phyloP scores from a whole-genome alignment of 2,329 filamentous ascomycete genomes.

The Geosmithia morbida region DNA sequence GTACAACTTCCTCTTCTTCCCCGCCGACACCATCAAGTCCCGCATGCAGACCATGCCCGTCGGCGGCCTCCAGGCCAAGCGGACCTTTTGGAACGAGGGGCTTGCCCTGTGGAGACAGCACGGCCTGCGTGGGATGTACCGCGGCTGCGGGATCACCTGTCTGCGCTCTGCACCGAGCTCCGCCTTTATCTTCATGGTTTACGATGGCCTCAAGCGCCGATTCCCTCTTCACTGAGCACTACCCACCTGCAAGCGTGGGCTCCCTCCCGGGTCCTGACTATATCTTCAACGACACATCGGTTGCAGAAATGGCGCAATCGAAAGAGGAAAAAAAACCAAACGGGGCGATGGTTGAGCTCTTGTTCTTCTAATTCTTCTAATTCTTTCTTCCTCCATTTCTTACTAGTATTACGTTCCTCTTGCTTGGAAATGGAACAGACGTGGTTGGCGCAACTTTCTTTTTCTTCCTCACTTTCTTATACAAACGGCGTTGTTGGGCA shows the following conservation, averaged over 20 bases:
- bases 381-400: neutral
- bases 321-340: no score
- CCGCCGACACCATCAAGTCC: conserved; percentile 93
- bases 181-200: conserved; percentile 96
- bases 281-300: no score
- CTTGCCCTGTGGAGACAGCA: conserved; percentile 66
- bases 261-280: neutral
- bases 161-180: conserved; percentile 80
- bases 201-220: conserved; percentile 66
- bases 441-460: neutral
- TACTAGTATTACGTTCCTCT: neutral
- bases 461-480: conserved; percentile 2
- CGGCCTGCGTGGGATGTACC: conserved; percentile 74
- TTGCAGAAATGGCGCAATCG: no score
- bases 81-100: conserved; percentile 60
- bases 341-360: neutral
- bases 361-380: neutral
- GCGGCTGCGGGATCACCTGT: conserved; percentile 90
- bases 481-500: neutral
- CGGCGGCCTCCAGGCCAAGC: conserved; percentile 35
- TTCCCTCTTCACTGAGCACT: conserved; percentile 33
- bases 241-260: neutral
- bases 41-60: conserved; percentile 85
- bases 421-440: neutral
- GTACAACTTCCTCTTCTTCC: conserved; percentile 97